Evolutionary conservation across 257 asterid species (phyloP).

Genomic region (Salvia splendens): DNA sequence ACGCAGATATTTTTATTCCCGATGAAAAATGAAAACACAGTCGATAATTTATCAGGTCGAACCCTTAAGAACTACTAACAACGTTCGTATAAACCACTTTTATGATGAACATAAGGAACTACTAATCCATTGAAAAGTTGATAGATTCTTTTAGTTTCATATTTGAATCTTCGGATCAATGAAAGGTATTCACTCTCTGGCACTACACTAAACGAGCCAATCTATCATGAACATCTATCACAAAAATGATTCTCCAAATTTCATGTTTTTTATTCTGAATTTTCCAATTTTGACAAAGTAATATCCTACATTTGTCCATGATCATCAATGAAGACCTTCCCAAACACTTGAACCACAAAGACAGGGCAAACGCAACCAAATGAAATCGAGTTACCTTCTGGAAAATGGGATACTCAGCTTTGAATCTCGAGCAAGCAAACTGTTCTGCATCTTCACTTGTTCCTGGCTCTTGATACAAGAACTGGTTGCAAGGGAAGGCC

Average conservation of each 20-base stretch:
- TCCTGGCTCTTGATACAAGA: slow-evolving; percentile 85
- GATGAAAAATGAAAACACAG: slow-evolving; percentile 7
- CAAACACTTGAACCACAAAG: slow-evolving; percentile 10
- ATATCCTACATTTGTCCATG: neutral
- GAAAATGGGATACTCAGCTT: slow-evolving; percentile 86
- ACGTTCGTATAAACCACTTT: slow-evolving; percentile 6
- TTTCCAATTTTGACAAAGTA: neutral
- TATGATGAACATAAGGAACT: neutral
- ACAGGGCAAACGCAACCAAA: neutral
- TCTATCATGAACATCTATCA: neutral
- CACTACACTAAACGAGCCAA: neutral
- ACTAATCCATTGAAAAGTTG: neutral
- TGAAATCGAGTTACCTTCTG: slow-evolving; percentile 53
- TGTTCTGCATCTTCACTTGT: slow-evolving; percentile 72
- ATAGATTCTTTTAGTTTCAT: neutral
- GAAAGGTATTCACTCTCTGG: neutral
- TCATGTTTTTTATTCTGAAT: no score
- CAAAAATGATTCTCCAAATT: neutral
- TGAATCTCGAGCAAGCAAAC: slow-evolving; percentile 84
- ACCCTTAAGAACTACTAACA: slow-evolving; percentile 8
- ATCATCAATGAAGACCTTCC: slow-evolving; percentile 6
- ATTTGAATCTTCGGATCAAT: neutral
- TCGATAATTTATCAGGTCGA: neutral
- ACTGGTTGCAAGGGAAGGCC: slow-evolving; percentile 94
- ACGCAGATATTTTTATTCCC: neutral